These are phyloP conservation scores for Trichoderma pleuroti DNA, from an alignment of 2,329 filamentous ascomycete genomes.

Conservation along the genomic window DNA sequence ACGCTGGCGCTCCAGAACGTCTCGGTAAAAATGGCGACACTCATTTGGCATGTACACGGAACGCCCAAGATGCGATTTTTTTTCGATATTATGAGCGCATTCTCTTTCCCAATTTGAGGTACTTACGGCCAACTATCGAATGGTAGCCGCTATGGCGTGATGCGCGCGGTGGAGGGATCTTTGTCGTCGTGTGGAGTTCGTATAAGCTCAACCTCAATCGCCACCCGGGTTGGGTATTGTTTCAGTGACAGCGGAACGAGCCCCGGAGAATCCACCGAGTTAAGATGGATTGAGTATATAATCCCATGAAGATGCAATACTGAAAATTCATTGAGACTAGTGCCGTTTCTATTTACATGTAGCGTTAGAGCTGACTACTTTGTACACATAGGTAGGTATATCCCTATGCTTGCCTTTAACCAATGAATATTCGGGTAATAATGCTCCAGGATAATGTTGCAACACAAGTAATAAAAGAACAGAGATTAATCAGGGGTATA, in stretches of 20 bases:
- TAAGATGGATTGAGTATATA: neutral
- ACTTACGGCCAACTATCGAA: neutral
- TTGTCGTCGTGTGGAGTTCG: neutral
- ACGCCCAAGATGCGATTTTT: neutral
- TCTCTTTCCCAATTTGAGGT: neutral
- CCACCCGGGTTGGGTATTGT: neutral
- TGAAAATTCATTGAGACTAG: neutral
- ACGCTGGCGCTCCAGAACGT: neutral
- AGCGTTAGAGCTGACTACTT: neutral
- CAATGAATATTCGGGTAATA: neutral
- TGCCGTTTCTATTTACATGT: neutral
- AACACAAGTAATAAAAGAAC: neutral
- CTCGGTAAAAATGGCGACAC: neutral
- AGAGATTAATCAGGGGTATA: neutral
- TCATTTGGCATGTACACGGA: neutral
- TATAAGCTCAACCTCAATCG: neutral
- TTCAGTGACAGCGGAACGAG: neutral
- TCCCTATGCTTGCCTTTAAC: neutral
- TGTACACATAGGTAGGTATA: neutral
- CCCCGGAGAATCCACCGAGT: neutral
- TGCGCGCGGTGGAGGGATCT: neutral
- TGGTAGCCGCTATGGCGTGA: conserved; percentile 7
- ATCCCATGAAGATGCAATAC: neutral
- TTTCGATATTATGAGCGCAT: neutral
- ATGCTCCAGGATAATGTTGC: neutral